Conservation (phyloP, 2,329 filamentous ascomycete genomes). For the Nemania diffusa region DNA sequence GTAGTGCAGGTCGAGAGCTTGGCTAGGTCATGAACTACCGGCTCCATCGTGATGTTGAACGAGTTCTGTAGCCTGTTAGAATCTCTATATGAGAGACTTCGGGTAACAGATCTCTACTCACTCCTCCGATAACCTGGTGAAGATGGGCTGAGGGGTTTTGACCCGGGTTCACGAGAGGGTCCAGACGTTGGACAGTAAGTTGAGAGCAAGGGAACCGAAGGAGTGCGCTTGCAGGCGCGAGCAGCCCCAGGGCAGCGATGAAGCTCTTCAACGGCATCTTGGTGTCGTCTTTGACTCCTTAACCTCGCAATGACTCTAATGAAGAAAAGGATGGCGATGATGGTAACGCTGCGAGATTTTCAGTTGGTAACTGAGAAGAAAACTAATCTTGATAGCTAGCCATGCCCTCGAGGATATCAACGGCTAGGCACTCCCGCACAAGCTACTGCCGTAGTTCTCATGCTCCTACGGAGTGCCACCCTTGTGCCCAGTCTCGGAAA, state of each 20-base stretch:
- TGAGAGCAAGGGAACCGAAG: slow-evolving; percentile 46
- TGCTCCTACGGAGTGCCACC: slow-evolving; percentile 26
- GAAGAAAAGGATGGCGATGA: background rate
- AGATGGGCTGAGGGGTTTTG: slow-evolving; percentile 64
- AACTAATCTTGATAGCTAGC: slow-evolving; percentile 22
- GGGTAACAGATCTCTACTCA: slow-evolving; percentile 36
- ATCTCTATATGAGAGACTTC: background rate
- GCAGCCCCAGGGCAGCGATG: slow-evolving; percentile 32
- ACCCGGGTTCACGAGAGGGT: slow-evolving; percentile 57
- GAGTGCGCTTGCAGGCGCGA: slow-evolving; percentile 41
- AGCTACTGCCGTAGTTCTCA: slow-evolving; percentile 40
- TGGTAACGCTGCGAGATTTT: background rate
- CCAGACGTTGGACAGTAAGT: slow-evolving; percentile 50
- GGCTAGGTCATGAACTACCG: slow-evolving; percentile 47
- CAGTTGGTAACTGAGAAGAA: slow-evolving; percentile 7
- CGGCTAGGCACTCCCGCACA: slow-evolving; percentile 7
- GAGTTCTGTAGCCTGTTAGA: slow-evolving; percentile 51
- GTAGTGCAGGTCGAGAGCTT: slow-evolving; percentile 54
- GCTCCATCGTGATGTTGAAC: slow-evolving; percentile 58
- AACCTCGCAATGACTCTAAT: background rate
- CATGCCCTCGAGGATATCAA: slow-evolving; percentile 25
- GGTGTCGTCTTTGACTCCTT: background rate
- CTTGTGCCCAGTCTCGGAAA: slow-evolving; percentile 39
- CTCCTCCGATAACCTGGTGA: slow-evolving; percentile 68
- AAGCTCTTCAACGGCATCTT: slow-evolving; percentile 31